Evolutionary conservation across 2,329 filamentous ascomycete species (phyloP).

Genomic region (Colletotrichum sp.): DNA sequence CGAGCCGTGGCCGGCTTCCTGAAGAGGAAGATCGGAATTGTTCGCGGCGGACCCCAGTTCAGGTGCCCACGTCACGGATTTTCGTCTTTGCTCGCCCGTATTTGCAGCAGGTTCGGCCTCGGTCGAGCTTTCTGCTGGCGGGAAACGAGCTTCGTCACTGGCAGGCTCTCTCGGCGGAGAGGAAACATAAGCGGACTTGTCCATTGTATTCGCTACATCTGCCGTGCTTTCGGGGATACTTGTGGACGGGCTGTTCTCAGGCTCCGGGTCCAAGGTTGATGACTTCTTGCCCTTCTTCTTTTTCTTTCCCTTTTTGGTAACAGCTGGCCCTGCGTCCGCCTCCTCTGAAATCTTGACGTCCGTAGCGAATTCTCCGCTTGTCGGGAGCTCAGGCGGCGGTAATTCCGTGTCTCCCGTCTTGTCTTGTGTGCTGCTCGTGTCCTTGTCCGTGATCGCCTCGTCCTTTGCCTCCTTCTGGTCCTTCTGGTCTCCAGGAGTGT

Average conservation of each 20-base stretch:
- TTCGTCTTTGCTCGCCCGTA: slow-evolving; percentile 5
- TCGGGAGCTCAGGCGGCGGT: slow-evolving; percentile 6
- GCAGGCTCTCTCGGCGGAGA: slow-evolving; percentile 17
- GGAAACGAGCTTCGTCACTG: slow-evolving; percentile 11
- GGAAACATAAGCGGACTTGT: slow-evolving; percentile 19
- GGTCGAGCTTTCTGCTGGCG: slow-evolving; percentile 8
- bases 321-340: slow-evolving; percentile 26
- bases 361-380: slow-evolving; percentile 14
- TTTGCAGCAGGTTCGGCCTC: slow-evolving; percentile 1
- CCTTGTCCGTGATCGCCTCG: neutral
- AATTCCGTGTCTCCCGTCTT: slow-evolving; percentile 10
- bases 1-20: neutral
- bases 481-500: neutral
- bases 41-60: slow-evolving; percentile 2
- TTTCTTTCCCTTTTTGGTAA: slow-evolving; percentile 37
- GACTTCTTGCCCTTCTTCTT: slow-evolving; percentile 40
- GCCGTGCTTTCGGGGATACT: slow-evolving; percentile 15
- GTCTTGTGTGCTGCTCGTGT: slow-evolving; percentile 1
- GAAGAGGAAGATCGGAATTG: neutral
- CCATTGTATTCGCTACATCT: slow-evolving; percentile 23
- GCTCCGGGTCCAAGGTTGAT: slow-evolving; percentile 19
- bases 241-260: slow-evolving; percentile 17
- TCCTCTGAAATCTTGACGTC: slow-evolving; percentile 16
- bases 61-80: slow-evolving; percentile 20
- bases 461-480: neutral